Evolutionary conservation across 2,329 filamentous ascomycete species (phyloP).

Genomic region (Capronia americana): DNA sequence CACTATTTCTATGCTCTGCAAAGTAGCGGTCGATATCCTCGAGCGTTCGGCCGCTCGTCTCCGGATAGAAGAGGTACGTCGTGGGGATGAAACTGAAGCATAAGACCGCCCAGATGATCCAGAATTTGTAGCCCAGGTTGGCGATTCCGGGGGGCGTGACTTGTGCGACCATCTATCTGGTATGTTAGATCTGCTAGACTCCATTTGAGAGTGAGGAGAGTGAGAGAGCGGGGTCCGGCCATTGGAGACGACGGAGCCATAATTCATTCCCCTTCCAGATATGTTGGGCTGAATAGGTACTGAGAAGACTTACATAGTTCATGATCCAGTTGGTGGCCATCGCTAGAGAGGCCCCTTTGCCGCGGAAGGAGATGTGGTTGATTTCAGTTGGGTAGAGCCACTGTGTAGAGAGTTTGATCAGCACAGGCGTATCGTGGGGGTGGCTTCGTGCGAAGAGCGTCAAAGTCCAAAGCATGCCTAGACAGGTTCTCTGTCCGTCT

Average conservation of each 20-base stretch:
- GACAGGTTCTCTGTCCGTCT: background rate
- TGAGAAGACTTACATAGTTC: conserved; percentile 39
- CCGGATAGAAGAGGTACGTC: conserved; percentile 45
- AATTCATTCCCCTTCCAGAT: background rate
- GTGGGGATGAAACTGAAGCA: conserved; percentile 42
- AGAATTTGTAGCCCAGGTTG: conserved; percentile 45
- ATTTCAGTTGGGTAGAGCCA: conserved; percentile 49
- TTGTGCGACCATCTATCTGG: conserved; percentile 42
- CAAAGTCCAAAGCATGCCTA: background rate
- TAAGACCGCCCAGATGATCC: conserved; percentile 43
- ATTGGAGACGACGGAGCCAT: no score
- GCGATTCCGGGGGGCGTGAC: conserved; percentile 44
- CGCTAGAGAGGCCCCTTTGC: conserved; percentile 44
- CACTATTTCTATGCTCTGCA: conserved; percentile 32
- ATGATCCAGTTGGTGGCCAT: conserved; percentile 44
- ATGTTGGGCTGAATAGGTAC: background rate
- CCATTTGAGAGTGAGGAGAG: background rate
- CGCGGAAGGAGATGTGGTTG: conserved; percentile 46
- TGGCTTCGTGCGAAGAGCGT: background rate
- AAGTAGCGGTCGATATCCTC: conserved; percentile 46
- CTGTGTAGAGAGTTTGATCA: background rate
- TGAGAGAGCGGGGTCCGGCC: no score
- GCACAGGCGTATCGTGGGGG: no score
- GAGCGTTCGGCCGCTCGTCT: conserved; percentile 43
- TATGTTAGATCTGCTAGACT: background rate